phyloP scores from a whole-genome alignment of 2,329 filamentous ascomycete genomes.

The Botrytis medusae region DNA sequence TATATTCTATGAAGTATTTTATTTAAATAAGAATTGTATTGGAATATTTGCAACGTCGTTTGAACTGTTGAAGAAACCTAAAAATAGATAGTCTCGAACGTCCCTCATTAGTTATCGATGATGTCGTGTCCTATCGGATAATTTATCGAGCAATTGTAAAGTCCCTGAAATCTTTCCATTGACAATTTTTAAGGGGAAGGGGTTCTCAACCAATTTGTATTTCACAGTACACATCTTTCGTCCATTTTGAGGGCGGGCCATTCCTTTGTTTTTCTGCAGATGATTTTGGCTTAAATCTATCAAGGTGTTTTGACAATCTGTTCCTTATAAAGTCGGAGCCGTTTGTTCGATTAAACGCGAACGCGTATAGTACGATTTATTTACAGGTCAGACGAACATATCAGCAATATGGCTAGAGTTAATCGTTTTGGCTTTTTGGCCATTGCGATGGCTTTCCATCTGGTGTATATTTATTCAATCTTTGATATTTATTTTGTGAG shows the following conservation, averaged over 20 bases:
- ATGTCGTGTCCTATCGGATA: slow-evolving; percentile 21
- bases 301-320: slow-evolving; percentile 18
- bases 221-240: slow-evolving; percentile 9
- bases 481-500: slow-evolving; percentile 99
- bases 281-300: slow-evolving; percentile 17
- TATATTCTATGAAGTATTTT: too few species aligned
- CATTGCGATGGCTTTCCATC: slow-evolving; percentile 86
- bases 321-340: background rate
- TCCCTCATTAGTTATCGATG: slow-evolving; percentile 12
- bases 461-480: slow-evolving; percentile 92
- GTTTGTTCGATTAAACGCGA: slow-evolving; percentile 16
- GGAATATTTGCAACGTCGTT: background rate
- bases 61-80: background rate
- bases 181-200: background rate
- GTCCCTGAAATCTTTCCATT: background rate
- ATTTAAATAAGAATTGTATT: background rate
- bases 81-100: slow-evolving; percentile 7
- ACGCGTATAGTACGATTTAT: slow-evolving; percentile 10
- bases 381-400: background rate
- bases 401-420: slow-evolving; percentile 51
- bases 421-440: slow-evolving; percentile 79
- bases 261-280: slow-evolving; percentile 14
- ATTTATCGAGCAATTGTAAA: slow-evolving; percentile 9
- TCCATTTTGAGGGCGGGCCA: slow-evolving; percentile 17
- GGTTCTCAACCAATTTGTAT: background rate